Conservation (phyloP, 331 rosid species). For the Saraca asoca region DNA sequence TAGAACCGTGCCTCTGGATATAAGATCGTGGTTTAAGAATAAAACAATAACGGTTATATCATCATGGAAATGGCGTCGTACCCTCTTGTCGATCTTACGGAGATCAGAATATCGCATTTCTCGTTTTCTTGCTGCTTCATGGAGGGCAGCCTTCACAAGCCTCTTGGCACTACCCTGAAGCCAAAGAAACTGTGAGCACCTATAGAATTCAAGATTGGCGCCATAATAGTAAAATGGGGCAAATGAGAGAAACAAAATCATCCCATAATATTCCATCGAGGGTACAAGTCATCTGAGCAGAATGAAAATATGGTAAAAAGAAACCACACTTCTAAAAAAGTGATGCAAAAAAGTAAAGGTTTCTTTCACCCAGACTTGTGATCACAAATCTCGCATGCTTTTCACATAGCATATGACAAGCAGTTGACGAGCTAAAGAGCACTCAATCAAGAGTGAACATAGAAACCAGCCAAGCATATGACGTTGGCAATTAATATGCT, state of each 20-base stretch:
- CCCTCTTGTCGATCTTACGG: conserved; percentile 73
- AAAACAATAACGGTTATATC: conserved; percentile 86
- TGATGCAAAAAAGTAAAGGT: neutral
- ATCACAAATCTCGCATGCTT: too few relatives aligned
- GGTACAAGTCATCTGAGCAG: neutral
- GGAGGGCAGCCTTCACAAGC: conserved; percentile 88
- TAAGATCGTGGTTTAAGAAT: conserved; percentile 75
- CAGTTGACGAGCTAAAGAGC: neutral
- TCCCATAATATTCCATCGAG: neutral
- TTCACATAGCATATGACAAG: neutral
- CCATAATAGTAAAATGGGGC: neutral
- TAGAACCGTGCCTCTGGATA: conserved; percentile 56
- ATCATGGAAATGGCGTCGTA: conserved; percentile 89
- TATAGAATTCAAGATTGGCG: neutral
- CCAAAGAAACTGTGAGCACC: conserved; percentile 26
- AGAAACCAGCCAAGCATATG: neutral
- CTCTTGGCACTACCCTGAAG: conserved; percentile 91
- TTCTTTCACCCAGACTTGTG: too few relatives aligned
- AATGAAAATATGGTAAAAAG: neutral
- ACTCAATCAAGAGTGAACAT: conserved; percentile 3
- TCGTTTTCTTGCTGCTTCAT: conserved; percentile 82
- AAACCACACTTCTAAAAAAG: neutral
- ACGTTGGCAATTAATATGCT: conserved; percentile 15
- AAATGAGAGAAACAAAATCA: neutral
- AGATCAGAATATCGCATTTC: conserved; percentile 87